These are phyloP conservation scores for Lithospermum erythrorhizon DNA, from an alignment of 257 asterid species.

Conservation along the genomic window DNA sequence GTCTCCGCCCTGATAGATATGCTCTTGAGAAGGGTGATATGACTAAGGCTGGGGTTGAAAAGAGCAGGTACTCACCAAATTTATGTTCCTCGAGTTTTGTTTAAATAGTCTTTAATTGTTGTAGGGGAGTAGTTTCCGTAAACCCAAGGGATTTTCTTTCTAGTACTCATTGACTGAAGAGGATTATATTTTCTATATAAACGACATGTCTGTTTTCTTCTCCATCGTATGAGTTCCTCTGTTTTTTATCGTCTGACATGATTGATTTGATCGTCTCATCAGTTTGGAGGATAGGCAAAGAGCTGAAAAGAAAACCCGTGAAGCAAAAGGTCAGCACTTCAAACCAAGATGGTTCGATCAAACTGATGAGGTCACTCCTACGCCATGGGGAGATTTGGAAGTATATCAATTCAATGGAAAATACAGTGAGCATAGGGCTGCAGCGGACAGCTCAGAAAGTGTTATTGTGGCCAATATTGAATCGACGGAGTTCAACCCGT, in stretches of 20 bases:
- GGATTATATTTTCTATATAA: too few species aligned
- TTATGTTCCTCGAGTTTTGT: neutral
- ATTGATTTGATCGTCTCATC: neutral
- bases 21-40: slow-evolving; percentile 91
- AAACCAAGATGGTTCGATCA: slow-evolving; percentile 70
- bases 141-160: neutral
- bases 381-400: slow-evolving; percentile 94
- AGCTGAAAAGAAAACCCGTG: slow-evolving; percentile 71
- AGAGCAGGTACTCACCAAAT: slow-evolving; percentile 51
- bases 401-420: slow-evolving; percentile 52
- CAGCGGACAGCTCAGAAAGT: slow-evolving; percentile 36
- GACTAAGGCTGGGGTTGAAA: slow-evolving; percentile 69
- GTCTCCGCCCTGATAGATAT: slow-evolving; percentile 77
- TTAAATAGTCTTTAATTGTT: too few species aligned
- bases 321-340: slow-evolving; percentile 48
- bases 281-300: slow-evolving; percentile 90
- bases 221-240: too few species aligned
- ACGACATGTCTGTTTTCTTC: neutral
- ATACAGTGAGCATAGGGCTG: slow-evolving; percentile 44
- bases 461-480: slow-evolving; percentile 21
- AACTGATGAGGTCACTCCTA: slow-evolving; percentile 46
- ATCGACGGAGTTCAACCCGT: slow-evolving; percentile 60
- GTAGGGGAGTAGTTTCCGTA: neutral
- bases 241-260: neutral
- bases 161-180: neutral